phyloP scores from a whole-genome alignment of 108 stramenopile genomes.

The Skeletonema tropicum region DNA sequence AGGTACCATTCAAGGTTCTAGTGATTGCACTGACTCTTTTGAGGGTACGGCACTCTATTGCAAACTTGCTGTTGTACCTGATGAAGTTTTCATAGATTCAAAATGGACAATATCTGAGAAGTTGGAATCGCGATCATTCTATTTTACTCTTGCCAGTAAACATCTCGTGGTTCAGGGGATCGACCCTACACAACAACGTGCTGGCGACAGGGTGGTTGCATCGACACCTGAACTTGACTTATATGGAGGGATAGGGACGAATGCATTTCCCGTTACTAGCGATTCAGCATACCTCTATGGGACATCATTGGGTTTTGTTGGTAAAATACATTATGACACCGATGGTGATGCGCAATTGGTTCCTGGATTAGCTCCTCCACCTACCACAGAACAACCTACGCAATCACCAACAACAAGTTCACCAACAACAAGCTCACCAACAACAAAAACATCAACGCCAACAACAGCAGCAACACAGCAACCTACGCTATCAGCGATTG shows the following conservation, averaged over 20 bases:
- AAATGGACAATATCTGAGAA: conserved; percentile 4
- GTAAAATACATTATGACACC: conserved; percentile 9
- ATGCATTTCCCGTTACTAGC: conserved; percentile 14
- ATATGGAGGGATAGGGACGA: conserved; percentile 15
- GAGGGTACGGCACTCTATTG: neutral
- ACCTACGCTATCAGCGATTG: too few relatives aligned
- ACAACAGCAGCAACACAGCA: too few relatives aligned
- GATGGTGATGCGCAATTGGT: neutral
- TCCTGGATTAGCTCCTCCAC: neutral
- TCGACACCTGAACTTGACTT: conserved; percentile 21
- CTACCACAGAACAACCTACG: neutral
- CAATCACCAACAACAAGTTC: neutral
- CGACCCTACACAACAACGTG: neutral
- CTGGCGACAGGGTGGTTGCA: neutral
- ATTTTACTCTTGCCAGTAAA: conserved; percentile 19
- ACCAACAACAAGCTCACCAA: too few relatives aligned
- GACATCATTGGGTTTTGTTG: conserved; percentile 16
- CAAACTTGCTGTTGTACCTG: conserved; percentile 13
- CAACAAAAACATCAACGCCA: too few relatives aligned
- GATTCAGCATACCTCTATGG: neutral
- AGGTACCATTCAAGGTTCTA: neutral
- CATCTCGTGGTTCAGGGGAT: neutral
- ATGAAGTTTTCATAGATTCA: conserved; percentile 14
- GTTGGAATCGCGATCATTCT: conserved; percentile 3
- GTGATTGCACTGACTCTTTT: neutral